Base-by-base conservation (phyloP, 2,329 filamentous ascomycete species). In the Lachnellula occidentalis region DNA sequence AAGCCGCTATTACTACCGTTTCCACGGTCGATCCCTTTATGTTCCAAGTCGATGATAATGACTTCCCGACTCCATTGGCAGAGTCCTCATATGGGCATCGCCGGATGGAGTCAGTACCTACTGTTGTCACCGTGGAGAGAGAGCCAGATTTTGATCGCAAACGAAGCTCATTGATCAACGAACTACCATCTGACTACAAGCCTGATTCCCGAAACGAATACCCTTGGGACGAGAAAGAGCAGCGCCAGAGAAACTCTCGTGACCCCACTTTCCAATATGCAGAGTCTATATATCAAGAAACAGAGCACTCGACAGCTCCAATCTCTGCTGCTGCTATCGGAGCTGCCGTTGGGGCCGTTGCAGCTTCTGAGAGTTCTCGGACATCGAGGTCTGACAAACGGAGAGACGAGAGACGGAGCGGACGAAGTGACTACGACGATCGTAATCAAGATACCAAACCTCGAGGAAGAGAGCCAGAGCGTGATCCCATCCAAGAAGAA, bases 1-100 rank as follows among this genome's bases (percentile, higher is more conserved):
- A 62, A 55, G 61, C 55, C 41, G 65, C 50, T 61, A 64, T 59
- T 56, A 60, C 61, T 34, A 55, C 53, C 34, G 57, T 53, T 17
- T 53, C 58, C 14, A 63, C 67, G 48, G 67, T 80, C 64, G 78
- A 85, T 67, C 79, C 81, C 17, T 84, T 85, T 66, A 75, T 82
- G 65, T 85, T 74, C 64, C 80, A 79, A 67, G 78, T 83, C 57
- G 60, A 73, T 42, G 73, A 79, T 56, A 74, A 78, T 62, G 74
- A 75, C n/a, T 80, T 80, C 56, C 69, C 71, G 48, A 77, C 76
- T 9, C 75, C 78, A 12, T 72, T 74, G 1, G 65, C 66, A 4
- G 58, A 61, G 21, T 53, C 55, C 11, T 41, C 50, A 17, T 46
- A 49, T 36, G 50, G 45, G 27, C 61, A 61, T 57, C 48, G 54